phyloP scores from a whole-genome alignment of 192 early-diverging fungal genomes.

The Obelidium mucronatum region DNA sequence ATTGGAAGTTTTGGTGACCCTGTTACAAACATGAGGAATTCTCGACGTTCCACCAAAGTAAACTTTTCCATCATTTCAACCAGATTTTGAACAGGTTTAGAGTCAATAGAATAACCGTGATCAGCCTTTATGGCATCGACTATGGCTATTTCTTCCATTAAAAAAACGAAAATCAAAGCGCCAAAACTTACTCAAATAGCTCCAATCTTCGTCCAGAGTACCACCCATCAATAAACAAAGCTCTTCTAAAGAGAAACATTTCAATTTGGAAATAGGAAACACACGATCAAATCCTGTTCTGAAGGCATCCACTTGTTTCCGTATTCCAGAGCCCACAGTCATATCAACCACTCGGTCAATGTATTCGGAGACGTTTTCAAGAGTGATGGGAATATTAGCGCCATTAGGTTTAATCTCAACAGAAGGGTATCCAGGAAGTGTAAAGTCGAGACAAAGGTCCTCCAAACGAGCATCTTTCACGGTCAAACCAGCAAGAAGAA shows the following conservation, averaged over 20 bases:
- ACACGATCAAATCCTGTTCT: slow-evolving; percentile 79
- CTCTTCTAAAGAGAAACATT: slow-evolving; percentile 77
- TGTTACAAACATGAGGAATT: slow-evolving; percentile 87
- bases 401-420: slow-evolving; percentile 73
- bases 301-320: slow-evolving; percentile 79
- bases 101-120: slow-evolving; percentile 82
- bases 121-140: slow-evolving; percentile 78
- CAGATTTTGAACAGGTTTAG: slow-evolving; percentile 70
- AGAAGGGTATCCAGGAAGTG: slow-evolving; percentile 79
- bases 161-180: not conserved
- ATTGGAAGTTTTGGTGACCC: slow-evolving; percentile 89
- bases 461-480: slow-evolving; percentile 56
- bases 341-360: slow-evolving; percentile 68
- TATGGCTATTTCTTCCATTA: slow-evolving; percentile 53
- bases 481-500: slow-evolving; percentile 57
- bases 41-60: slow-evolving; percentile 65
- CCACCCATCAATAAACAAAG: slow-evolving; percentile 74
- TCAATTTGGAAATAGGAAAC: slow-evolving; percentile 74
- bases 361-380: slow-evolving; percentile 85
- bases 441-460: slow-evolving; percentile 84
- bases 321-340: slow-evolving; percentile 72
- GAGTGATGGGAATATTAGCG: slow-evolving; percentile 70
- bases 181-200: slow-evolving; percentile 56
- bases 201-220: slow-evolving; percentile 80
- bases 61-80: slow-evolving; percentile 74